phyloP scores from a whole-genome alignment of 768 basidiomycete species.

The Astraeus odoratus region DNA sequence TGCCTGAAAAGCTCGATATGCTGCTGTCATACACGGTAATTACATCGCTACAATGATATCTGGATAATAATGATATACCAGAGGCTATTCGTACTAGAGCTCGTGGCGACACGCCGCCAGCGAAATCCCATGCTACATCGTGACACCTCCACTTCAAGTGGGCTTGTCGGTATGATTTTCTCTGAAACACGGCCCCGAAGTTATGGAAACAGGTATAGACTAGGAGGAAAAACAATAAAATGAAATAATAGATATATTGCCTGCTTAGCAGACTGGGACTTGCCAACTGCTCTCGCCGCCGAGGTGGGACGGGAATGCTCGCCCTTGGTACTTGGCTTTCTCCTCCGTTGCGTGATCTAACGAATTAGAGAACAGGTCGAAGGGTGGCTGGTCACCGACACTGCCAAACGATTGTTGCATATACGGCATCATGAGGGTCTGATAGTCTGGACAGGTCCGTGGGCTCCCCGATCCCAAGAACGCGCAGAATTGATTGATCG shows the following conservation, averaged over 20 bases:
- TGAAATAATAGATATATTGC: neutral
- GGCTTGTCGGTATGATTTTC: neutral
- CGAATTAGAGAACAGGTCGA: slow-evolving; percentile 24
- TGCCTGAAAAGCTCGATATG: no score
- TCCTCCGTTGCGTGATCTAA: slow-evolving; percentile 17
- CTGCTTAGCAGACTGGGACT: slow-evolving; percentile 54
- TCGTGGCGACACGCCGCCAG: neutral
- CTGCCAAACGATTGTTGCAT: slow-evolving; percentile 27
- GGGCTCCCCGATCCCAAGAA: slow-evolving; percentile 50
- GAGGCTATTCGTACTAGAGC: neutral
- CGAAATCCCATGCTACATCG: neutral
- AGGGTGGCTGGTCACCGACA: slow-evolving; percentile 16
- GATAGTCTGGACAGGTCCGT: slow-evolving; percentile 18
- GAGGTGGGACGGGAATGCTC: slow-evolving; percentile 55
- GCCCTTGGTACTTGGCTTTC: slow-evolving; percentile 43
- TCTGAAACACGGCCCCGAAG: neutral
- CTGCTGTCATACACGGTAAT: neutral
- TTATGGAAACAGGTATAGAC: slow-evolving; percentile 9
- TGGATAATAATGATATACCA: slow-evolving; percentile 1
- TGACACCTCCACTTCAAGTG: neutral
- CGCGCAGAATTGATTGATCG: slow-evolving; percentile 36
- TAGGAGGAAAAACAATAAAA: slow-evolving; percentile 3
- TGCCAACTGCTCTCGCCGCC: slow-evolving; percentile 75
- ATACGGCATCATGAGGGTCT: slow-evolving; percentile 16
- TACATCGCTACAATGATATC: neutral